These are phyloP conservation scores for Nothophoma quercina DNA, from an alignment of 2,329 filamentous ascomycete genomes.

Conservation along the genomic window DNA sequence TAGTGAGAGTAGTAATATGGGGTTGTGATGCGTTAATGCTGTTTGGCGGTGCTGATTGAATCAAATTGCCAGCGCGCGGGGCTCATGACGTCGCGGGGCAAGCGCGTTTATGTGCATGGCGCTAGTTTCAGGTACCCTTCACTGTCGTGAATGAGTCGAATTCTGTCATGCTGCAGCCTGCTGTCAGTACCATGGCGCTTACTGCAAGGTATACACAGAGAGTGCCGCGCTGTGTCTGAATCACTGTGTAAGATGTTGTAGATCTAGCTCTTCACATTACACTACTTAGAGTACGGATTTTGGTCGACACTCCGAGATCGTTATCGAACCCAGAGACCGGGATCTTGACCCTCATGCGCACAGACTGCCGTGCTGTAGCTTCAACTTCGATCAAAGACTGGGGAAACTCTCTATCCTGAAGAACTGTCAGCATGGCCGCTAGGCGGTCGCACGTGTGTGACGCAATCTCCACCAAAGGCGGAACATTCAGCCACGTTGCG, in stretches of 20 bases:
- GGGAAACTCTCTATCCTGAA: background rate
- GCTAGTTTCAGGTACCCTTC: conserved; percentile 4
- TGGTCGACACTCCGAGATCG: background rate
- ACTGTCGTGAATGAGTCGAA: conserved; percentile 5
- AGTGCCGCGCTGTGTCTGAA: background rate
- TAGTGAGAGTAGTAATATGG: background rate
- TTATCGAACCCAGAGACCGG: background rate
- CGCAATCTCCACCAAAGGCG: background rate
- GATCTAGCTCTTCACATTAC: no score
- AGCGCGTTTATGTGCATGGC: conserved; percentile 3
- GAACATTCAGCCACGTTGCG: background rate
- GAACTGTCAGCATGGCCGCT: conserved; percentile 8
- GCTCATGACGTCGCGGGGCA: conserved; percentile 17
- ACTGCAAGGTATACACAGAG: no score
- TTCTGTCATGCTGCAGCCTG: conserved; percentile 5
- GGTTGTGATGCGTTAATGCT: background rate
- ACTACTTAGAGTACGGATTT: no score
- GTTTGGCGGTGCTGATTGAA: conserved; percentile 6
- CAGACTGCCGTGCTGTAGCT: conserved; percentile 12
- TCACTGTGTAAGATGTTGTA: no score
- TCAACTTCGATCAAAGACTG: background rate
- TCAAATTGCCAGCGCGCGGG: conserved; percentile 13
- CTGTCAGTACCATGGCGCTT: background rate
- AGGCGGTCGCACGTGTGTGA: background rate
- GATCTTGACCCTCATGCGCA: conserved; percentile 5